These are phyloP conservation scores for Linaria vulgaris DNA, from an alignment of 257 asterid species.

Conservation along the genomic window DNA sequence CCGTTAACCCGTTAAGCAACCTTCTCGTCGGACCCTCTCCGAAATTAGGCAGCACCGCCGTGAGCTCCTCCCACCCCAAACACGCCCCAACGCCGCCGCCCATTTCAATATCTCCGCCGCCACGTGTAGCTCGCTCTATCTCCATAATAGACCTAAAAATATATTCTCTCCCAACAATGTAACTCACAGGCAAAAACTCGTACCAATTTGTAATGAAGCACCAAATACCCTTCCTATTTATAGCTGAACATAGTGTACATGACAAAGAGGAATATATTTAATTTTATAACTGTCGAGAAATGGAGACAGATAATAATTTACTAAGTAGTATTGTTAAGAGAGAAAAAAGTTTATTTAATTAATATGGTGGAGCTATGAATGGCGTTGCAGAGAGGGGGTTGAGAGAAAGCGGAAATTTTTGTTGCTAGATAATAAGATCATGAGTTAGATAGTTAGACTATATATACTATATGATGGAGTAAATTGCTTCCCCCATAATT, in stretches of 20 bases:
- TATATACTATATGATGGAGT: neutral
- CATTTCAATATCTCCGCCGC: constrained; percentile 27
- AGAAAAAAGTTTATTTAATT: constrained; percentile 21
- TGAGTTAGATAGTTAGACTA: too few relatives aligned
- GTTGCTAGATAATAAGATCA: too few relatives aligned
- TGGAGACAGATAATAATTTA: too few relatives aligned
- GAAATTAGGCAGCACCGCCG: constrained; percentile 63
- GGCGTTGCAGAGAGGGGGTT: constrained; percentile 35
- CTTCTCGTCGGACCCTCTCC: constrained; percentile 69
- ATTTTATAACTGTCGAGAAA: too few relatives aligned
- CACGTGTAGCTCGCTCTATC: neutral
- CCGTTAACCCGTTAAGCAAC: constrained; percentile 59
- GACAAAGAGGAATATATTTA: too few relatives aligned
- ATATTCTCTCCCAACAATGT: too few relatives aligned
- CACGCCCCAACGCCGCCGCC: constrained; percentile 31
- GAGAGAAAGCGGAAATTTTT: constrained; percentile 21
- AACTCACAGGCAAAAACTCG: too few relatives aligned
- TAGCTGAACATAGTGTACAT: neutral
- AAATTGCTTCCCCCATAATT: too few relatives aligned
- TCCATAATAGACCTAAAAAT: too few relatives aligned
- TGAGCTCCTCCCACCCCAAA: constrained; percentile 76
- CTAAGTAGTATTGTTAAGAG: neutral
- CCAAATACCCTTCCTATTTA: neutral
- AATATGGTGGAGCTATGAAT: constrained; percentile 39
- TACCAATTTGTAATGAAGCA: neutral